Percentiles rank a stretch among this genome's conserved stretches.
Evolutionary conservation across 768 basidiomycete species (phyloP).

Genomic region (Crepidotus variabilis): DNA sequence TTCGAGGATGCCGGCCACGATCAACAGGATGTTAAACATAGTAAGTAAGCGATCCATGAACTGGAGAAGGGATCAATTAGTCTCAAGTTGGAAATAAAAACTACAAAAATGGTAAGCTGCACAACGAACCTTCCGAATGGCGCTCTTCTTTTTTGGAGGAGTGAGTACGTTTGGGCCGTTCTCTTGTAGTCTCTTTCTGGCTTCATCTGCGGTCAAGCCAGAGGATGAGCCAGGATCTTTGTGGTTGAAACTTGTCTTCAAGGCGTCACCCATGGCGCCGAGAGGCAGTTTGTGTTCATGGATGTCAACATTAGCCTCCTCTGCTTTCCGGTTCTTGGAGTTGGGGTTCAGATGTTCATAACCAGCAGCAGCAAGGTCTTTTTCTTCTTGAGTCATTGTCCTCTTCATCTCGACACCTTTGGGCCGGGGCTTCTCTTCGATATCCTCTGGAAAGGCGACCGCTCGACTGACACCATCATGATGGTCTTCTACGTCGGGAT

Average conservation of each 20-base stretch:
- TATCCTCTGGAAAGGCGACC: constrained; percentile 47
- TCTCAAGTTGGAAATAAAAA: not conserved
- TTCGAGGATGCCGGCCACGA: constrained; percentile 62
- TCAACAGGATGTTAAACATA: constrained; percentile 66
- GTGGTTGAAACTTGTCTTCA: constrained; percentile 48
- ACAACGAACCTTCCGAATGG: constrained; percentile 51
- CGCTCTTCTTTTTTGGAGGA: constrained; percentile 64
- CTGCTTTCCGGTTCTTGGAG: constrained; percentile 33
- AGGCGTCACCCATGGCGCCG: constrained; percentile 30
- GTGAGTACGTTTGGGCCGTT: constrained; percentile 64
- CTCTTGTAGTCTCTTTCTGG: constrained; percentile 45
- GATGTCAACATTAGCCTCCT: constrained; percentile 48
- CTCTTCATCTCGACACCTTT: constrained; percentile 59
- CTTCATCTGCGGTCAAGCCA: constrained; percentile 52
- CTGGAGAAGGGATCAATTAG: constrained; percentile 26
- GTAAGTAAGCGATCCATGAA: constrained; percentile 61
- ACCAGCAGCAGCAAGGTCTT: constrained; percentile 62
- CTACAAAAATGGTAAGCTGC: not conserved
- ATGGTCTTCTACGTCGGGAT: constrained; percentile 26
- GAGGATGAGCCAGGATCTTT: constrained; percentile 47
- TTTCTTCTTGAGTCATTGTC: constrained; percentile 64
- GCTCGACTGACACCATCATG: constrained; percentile 31
- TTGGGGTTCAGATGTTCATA: constrained; percentile 55
- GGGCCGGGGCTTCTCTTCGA: constrained; percentile 44
- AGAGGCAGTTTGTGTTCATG: constrained; percentile 50